Base-by-base conservation (phyloP, 2,329 filamentous ascomycete species). In the Botryotinia narcissicola region DNA sequence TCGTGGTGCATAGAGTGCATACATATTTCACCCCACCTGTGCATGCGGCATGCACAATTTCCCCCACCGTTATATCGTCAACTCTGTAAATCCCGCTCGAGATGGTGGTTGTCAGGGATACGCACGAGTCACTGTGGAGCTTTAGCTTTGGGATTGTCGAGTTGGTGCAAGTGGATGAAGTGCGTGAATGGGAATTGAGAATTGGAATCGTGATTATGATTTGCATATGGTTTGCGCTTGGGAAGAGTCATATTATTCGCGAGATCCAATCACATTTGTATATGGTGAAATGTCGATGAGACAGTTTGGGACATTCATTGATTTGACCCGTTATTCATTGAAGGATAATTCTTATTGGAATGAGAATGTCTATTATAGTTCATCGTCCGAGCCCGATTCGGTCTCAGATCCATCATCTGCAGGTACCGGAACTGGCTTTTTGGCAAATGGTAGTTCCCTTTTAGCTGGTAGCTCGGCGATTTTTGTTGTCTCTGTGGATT, bases 321-420 rank as follows among this genome's bases (percentile, higher is more conserved):
- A n/a, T 42, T 32, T 71, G 57, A 62, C n/a, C 35, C 32, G n/a
- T 66, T 42, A 29, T 67, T 42, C n/a, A 44, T 32, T 25, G 57
- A 22, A 46, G 29, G 59, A 40, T 8, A 40, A 29, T 40, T 37
- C 29, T 42, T 70, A 44, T 61, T 20, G 48, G 42, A 67, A 68
- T 42, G n/a, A 29, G 40, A 46, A 51, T 18, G 59, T 68, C 46
- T 25, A 46, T 48, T 35, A 70, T 46, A 70, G 62, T 63, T 80
- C 79, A 73, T 80, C 76, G 73, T 79, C 79, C 25, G 78, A 79
- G 73, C 79, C 78, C 35, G 78, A 79, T 64, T 80, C 79, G 4
- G 79, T 80, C 35, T 79, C 79, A 44, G 77, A 79, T n/a, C 75
- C 78, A 32, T 77, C 77, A 35, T 51, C 66, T 71, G 40, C 44